These are phyloP conservation scores for Suillus sp. DNA, from an alignment of 768 basidiomycete species.

Conservation along the genomic window DNA sequence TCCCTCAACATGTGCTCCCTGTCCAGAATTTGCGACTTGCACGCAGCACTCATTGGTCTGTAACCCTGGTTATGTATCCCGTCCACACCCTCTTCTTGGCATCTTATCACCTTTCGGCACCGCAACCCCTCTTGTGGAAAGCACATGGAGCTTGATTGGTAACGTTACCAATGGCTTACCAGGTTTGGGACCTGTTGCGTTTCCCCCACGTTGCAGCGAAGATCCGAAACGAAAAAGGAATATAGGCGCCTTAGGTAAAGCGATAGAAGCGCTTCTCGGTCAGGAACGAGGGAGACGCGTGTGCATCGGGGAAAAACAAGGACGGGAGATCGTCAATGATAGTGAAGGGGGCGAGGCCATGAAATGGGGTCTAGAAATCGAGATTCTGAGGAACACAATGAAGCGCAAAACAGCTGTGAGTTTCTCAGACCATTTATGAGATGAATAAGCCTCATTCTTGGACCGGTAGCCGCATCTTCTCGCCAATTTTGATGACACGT, in stretches of 20 bases:
- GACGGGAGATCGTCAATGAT: constrained; percentile 34
- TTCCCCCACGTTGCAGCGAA: constrained; percentile 75
- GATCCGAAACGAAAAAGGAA: constrained; percentile 74
- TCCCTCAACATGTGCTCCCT: constrained; percentile 70
- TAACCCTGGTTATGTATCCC: constrained; percentile 66
- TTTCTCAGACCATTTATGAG: constrained; percentile 18
- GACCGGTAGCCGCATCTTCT: constrained; percentile 53
- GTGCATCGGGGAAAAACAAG: constrained; percentile 54
- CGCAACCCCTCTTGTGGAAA: constrained; percentile 42
- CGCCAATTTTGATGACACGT: constrained; percentile 68
- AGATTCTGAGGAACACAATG: constrained; percentile 56
- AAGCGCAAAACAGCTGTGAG: constrained; percentile 58
- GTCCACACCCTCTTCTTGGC: constrained; percentile 58
- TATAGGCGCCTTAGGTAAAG: constrained; percentile 75
- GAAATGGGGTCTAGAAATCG: constrained; percentile 73
- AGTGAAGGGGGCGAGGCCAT: constrained; percentile 69
- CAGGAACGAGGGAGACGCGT: constrained; percentile 64
- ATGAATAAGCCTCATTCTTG: constrained; percentile 22
- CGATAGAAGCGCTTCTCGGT: constrained; percentile 64
- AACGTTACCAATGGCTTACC: constrained; percentile 67
- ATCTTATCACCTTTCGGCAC: constrained; percentile 43
- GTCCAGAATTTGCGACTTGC: constrained; percentile 71
- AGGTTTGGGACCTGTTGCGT: constrained; percentile 71
- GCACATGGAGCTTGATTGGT: constrained; percentile 50
- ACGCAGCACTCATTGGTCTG: constrained; percentile 59